phyloP scores from a whole-genome alignment of 495 filamentous ascomycete species.

The Neurospora tetrasperma region DNA sequence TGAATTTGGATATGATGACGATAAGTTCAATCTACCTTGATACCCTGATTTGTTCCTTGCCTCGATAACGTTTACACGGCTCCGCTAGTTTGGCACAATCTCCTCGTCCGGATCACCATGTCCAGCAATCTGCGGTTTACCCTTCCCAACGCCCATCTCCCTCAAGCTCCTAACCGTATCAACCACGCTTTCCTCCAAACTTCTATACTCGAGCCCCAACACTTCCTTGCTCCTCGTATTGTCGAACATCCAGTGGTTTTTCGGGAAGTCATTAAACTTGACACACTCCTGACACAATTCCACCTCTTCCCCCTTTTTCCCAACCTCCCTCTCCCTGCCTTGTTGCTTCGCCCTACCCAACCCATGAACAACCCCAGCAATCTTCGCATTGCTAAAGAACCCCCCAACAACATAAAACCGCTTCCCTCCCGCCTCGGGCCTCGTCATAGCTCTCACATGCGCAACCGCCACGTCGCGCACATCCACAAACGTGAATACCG shows the following conservation, averaged over 20 bases:
- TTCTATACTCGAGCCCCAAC: constrained; percentile 30
- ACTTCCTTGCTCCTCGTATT: constrained; percentile 23
- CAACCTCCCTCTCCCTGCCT: constrained; percentile 11
- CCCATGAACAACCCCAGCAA: constrained; percentile 24
- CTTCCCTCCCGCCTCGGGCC: constrained; percentile 29
- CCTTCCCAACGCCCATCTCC: neutral
- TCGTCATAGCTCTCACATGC: constrained; percentile 29
- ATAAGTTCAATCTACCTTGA: neutral
- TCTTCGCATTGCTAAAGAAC: constrained; percentile 30
- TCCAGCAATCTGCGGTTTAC: neutral
- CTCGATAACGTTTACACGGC: neutral
- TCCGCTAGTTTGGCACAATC: neutral
- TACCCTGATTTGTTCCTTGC: neutral
- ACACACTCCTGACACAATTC: neutral
- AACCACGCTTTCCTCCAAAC: constrained; percentile 25
- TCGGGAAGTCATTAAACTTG: constrained; percentile 25
- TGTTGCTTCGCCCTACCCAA: constrained; percentile 9
- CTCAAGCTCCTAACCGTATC: constrained; percentile 24
- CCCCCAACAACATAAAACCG: constrained; percentile 36
- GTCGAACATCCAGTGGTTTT: constrained; percentile 29
- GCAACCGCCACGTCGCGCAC: constrained; percentile 39
- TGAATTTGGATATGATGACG: neutral
- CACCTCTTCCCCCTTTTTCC: neutral
- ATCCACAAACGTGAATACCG: constrained; percentile 39
- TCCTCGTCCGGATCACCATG: neutral